These are phyloP conservation scores for Cryphonectria parasitica DNA, from an alignment of 2,329 filamentous ascomycete species.

Conservation along the genomic window DNA sequence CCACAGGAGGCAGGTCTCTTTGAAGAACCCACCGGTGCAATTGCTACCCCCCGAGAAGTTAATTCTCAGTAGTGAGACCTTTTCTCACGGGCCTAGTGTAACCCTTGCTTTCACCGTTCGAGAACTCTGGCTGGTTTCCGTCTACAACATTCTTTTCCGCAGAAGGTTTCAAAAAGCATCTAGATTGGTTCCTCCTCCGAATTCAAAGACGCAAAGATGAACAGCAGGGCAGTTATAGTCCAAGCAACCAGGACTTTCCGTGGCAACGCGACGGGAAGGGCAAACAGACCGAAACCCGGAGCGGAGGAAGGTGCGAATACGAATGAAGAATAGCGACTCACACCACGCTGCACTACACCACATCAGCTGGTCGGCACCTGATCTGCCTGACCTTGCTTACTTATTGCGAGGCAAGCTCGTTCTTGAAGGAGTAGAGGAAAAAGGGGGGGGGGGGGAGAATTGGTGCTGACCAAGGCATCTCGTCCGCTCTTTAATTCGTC, in stretches of 20 bases:
- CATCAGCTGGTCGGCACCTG: background rate
- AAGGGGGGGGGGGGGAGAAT: too few species aligned
- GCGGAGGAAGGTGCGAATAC: background rate
- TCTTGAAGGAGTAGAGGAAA: too few species aligned
- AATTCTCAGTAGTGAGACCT: background rate
- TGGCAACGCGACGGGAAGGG: background rate
- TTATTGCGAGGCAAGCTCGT: background rate
- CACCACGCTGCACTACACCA: background rate
- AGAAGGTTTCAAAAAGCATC: background rate
- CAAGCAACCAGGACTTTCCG: background rate
- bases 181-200: background rate
- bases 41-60: background rate
- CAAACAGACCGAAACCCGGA: background rate
- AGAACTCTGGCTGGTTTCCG: background rate
- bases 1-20: background rate
- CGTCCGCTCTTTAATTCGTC: too few species aligned
- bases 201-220: background rate
- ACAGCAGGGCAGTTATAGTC: background rate
- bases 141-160: background rate
- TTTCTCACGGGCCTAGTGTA: background rate
- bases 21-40: background rate
- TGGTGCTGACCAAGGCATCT: background rate
- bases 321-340: background rate
- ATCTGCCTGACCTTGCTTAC: background rate
- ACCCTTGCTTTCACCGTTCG: background rate